Evolutionary conservation across 768 basidiomycete genomes (phyloP), one percentile per base, ranked within the genome.

Genomic region (Hortiboletus campestris): DNA sequence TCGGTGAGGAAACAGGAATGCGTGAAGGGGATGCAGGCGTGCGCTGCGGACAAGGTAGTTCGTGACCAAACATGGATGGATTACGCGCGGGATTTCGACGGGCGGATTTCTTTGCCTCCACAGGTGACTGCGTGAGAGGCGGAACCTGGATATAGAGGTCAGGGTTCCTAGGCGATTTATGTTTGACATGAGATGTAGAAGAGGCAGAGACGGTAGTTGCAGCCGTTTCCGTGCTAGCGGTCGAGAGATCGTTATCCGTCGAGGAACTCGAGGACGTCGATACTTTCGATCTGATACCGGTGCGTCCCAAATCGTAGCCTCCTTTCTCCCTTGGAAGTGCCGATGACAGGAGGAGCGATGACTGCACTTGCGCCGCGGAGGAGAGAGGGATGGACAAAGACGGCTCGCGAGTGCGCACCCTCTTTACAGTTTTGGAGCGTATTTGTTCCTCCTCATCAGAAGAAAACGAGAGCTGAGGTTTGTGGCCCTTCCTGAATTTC

Each of bases 401-500:
- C 25, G 60, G 68, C 53, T 70, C 78, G 59, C 53, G 57, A 19
- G 69, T 73, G 49, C 82, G 78, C 46, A 78, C 72, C 71, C 85
- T 89, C 80, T 90, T 91, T 22, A 77, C 84, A 35, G 75, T 77
- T 58, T 76, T 76, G 39, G 76, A 78, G 36, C 87, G 80, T 22
- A 78, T 63, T 68, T 84, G 85, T 72, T 91, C 88, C 64, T 90
- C 89, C 59, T 90, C 89, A 63, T 91, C 89, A 19, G 85, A 87
- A 13, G 88, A 88, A 22, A 82, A 73, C 40, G 76, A 82, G 73
- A 66, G 73, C 77, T 43, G 77, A 44, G 75, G 71, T 38, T 58
- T 64, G 41, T 74, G 74, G 58, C 64, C 72, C 66, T 65, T 78
- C 68, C 67, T 52, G 44, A 55, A 12, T 53, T 72, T 70, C 62